phyloP scores from a whole-genome alignment of 805 yeast genomes.

The Metschnikowia noctiluminum region DNA sequence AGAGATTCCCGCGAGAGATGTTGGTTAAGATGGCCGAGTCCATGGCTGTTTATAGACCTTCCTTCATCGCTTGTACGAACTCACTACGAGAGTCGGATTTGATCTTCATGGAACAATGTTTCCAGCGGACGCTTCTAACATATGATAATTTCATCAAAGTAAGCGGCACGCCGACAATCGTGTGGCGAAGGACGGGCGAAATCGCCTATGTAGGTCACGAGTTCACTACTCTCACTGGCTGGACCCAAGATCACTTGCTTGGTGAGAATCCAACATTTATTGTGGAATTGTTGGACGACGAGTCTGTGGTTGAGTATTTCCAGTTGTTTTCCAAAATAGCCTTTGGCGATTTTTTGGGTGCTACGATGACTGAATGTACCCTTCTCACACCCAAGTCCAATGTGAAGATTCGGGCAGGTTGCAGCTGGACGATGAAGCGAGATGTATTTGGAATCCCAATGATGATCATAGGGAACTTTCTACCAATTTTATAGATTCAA shows the following conservation, averaged over 20 bases:
- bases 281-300: slow-evolving; percentile 82
- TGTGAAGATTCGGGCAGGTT: slow-evolving; percentile 65
- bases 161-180: slow-evolving; percentile 90
- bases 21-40: slow-evolving; percentile 80
- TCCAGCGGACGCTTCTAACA: slow-evolving; percentile 86
- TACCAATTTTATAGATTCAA: slow-evolving; percentile 57
- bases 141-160: slow-evolving; percentile 80
- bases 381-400: slow-evolving; percentile 56
- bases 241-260: slow-evolving; percentile 71
- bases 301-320: slow-evolving; percentile 83
- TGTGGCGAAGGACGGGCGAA: slow-evolving; percentile 95
- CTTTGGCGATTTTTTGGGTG: slow-evolving; percentile 84
- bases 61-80: slow-evolving; percentile 88
- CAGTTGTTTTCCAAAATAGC: slow-evolving; percentile 80
- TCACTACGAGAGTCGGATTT: slow-evolving; percentile 86
- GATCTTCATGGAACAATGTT: slow-evolving; percentile 94
- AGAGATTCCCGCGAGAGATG: slow-evolving; percentile 65
- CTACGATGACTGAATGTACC: slow-evolving; percentile 83
- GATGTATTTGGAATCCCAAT: slow-evolving; percentile 96
- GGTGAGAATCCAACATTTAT: slow-evolving; percentile 64
- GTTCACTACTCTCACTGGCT: slow-evolving; percentile 86
- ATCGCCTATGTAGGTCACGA: slow-evolving; percentile 95
- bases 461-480: slow-evolving; percentile 92
- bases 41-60: slow-evolving; percentile 88
- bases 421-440: slow-evolving; percentile 90